Base-by-base conservation (phyloP, 805 yeast genomes). In the Hanseniaspora thailandica region DNA sequence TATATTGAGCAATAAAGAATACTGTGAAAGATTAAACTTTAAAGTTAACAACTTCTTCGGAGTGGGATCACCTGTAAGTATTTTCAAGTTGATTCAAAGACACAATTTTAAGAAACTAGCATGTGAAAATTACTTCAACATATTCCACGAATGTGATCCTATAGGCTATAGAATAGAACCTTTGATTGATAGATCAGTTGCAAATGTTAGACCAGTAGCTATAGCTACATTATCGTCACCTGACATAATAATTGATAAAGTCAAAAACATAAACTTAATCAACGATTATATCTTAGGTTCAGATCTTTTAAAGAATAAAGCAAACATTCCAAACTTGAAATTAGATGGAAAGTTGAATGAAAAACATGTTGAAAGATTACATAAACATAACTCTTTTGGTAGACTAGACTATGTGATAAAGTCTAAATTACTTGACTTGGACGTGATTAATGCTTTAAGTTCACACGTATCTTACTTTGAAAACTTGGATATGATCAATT, bases 141-240 rank as follows among this genome's bases (percentile, higher is more conserved):
- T 93, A 5, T 87, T 84, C 69, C 95, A 90, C 60, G 86, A 90
- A 0, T 82, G 94, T 58, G 98, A 90, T 63, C 96, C 97, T 0
- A 82, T 93, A 39, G 89, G 90, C 0, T 87, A 89, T 61, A 71
- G 97, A 53, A 68, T 89, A 55, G 98, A 90, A 65, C 98, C 98
- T 1, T 68, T 90, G 55, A 75, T 89, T 5, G 62, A 62, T 45
- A 52, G 50, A 38, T 45, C 53, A 9, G 56, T 66, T 60, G 54
- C 64, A 0, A 40, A 59, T 5, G 59, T 58, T 22, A 63, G 63
- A 40, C 65, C 63, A 22, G 58, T 56, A 2, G 57, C 58, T 35
- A 44, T 67, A 17, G 63, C 63, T 7, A 66, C 64, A 54, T 60
- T 61, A 56, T 53, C 61, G 3, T 58, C 59, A 31, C 56, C 61